A percentile compares a stretch with the other conserved stretches of the same genome.
phyloP scores from a whole-genome alignment of 1,284 basidiomycete genomes.

The Marasmius oreades region DNA sequence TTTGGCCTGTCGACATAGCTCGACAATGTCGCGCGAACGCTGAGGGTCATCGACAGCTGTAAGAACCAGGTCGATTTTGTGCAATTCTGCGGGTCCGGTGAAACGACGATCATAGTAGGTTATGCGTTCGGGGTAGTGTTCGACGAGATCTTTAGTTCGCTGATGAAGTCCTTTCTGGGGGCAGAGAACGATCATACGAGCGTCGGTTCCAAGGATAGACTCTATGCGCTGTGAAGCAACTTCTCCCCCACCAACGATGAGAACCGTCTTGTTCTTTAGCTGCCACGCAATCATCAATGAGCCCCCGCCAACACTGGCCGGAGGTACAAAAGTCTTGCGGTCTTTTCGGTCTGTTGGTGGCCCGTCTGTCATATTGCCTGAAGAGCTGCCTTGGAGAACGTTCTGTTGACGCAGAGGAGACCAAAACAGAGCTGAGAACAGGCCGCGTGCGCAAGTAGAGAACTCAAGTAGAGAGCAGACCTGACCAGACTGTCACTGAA shows the following conservation, averaged over 20 bases:
- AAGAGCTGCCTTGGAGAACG: not conserved
- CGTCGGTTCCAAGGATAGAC: slow-evolving; percentile 63
- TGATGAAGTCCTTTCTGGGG: slow-evolving; percentile 62
- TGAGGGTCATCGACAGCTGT: slow-evolving; percentile 90
- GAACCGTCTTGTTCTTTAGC: slow-evolving; percentile 75
- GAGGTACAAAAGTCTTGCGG: slow-evolving; percentile 1
- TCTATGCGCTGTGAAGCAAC: slow-evolving; percentile 79
- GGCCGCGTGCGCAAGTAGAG: no score
- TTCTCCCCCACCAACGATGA: slow-evolving; percentile 88
- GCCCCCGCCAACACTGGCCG: slow-evolving; percentile 40
- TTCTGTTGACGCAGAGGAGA: no score
- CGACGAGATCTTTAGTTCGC: slow-evolving; percentile 52
- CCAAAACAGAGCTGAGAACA: no score
- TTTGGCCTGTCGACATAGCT: slow-evolving; percentile 61
- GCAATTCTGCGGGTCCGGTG: slow-evolving; percentile 51
- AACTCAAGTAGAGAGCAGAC: no score
- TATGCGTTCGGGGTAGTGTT: slow-evolving; percentile 50
- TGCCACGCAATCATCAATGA: slow-evolving; percentile 88
- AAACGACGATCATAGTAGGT: slow-evolving; percentile 73
- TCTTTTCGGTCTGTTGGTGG: not conserved
- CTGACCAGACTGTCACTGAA: no score
- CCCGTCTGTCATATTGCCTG: not conserved
- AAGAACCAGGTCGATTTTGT: slow-evolving; percentile 84
- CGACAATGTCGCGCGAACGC: slow-evolving; percentile 69
- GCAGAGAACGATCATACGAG: slow-evolving; percentile 58